Percentiles rank a stretch among this genome's conserved stretches.
These are phyloP conservation scores for Trichophyton equinum DNA, from an alignment of 2,329 filamentous ascomycete species.

Conservation along the genomic window DNA sequence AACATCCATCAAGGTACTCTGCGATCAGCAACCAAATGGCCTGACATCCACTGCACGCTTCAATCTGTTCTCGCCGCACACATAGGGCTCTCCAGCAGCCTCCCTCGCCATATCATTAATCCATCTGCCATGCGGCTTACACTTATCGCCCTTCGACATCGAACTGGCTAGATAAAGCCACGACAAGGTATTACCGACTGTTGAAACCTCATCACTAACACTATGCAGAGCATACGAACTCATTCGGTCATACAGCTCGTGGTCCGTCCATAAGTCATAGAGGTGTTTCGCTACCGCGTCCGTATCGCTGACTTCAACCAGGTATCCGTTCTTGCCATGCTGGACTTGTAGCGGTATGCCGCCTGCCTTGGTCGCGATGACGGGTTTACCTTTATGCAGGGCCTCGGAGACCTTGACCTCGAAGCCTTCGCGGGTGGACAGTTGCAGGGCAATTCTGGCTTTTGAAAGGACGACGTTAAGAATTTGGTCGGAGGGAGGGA, in stretches of 20 bases:
- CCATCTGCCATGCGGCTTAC: slow-evolving; percentile 53
- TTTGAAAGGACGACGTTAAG: slow-evolving; percentile 64
- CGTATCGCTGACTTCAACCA: slow-evolving; percentile 60
- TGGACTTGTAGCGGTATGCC: slow-evolving; percentile 70
- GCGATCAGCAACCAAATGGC: neutral
- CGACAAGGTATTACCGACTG: slow-evolving; percentile 61
- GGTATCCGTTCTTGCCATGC: slow-evolving; percentile 57
- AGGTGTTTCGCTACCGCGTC: slow-evolving; percentile 44
- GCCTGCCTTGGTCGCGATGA: slow-evolving; percentile 64
- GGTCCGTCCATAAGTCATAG: slow-evolving; percentile 14
- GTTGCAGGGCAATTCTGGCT: slow-evolving; percentile 60
- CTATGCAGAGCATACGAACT: slow-evolving; percentile 49
- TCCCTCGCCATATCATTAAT: slow-evolving; percentile 62
- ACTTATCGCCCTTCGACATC: slow-evolving; percentile 44
- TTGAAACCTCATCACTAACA: slow-evolving; percentile 71
- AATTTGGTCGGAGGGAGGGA: slow-evolving; percentile 66
- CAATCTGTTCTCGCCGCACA: slow-evolving; percentile 48
- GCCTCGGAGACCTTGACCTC: slow-evolving; percentile 80
- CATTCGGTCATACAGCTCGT: slow-evolving; percentile 53
- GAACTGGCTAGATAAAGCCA: slow-evolving; percentile 69
- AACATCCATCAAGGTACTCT: neutral
- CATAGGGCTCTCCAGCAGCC: slow-evolving; percentile 49
- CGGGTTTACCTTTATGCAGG: slow-evolving; percentile 63
- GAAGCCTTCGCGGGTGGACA: slow-evolving; percentile 71
- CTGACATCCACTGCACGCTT: slow-evolving; percentile 11